A percentile compares a stretch with the other conserved stretches of the same genome.
These are phyloP conservation scores for Claviceps africana DNA, from an alignment of 2,329 filamentous ascomycete genomes.

Conservation along the genomic window DNA sequence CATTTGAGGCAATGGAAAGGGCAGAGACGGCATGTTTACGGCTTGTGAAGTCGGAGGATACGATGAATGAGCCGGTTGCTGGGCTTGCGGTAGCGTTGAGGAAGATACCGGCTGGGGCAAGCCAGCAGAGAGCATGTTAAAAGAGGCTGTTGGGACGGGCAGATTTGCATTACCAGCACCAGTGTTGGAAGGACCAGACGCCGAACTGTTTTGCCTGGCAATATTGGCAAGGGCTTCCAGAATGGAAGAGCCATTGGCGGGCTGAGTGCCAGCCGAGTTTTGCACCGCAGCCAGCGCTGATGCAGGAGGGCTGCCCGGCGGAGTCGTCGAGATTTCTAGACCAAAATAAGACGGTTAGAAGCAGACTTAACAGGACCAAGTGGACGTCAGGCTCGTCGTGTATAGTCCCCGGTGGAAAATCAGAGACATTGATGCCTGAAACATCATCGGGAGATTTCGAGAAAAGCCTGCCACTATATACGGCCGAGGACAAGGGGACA, in stretches of 20 bases:
- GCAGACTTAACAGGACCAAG: background rate
- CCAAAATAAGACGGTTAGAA: slow-evolving; percentile 3
- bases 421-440: background rate
- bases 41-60: slow-evolving; percentile 36
- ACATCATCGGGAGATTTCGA: background rate
- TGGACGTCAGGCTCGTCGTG: background rate
- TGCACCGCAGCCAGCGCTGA: slow-evolving; percentile 27
- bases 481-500: slow-evolving; percentile 25
- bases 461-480: background rate
- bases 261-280: slow-evolving; percentile 22
- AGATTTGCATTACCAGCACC: slow-evolving; percentile 19
- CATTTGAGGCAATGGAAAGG: slow-evolving; percentile 22
- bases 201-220: slow-evolving; percentile 54
- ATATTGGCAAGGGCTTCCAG: slow-evolving; percentile 69
- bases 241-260: slow-evolving; percentile 45
- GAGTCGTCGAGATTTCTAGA: slow-evolving; percentile 57
- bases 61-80: slow-evolving; percentile 16
- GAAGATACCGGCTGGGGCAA: slow-evolving; percentile 19
- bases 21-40: slow-evolving; percentile 44
- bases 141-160: slow-evolving; percentile 30
- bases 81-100: slow-evolving; percentile 14
- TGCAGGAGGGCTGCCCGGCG: slow-evolving; percentile 46
- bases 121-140: slow-evolving; percentile 20
- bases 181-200: slow-evolving; percentile 19
- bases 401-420: background rate